Evolutionary conservation across 192 early-diverging fungal genomes (phyloP), one percentile per base, ranked within the genome.

Genomic region (Lobosporangium transversale): DNA sequence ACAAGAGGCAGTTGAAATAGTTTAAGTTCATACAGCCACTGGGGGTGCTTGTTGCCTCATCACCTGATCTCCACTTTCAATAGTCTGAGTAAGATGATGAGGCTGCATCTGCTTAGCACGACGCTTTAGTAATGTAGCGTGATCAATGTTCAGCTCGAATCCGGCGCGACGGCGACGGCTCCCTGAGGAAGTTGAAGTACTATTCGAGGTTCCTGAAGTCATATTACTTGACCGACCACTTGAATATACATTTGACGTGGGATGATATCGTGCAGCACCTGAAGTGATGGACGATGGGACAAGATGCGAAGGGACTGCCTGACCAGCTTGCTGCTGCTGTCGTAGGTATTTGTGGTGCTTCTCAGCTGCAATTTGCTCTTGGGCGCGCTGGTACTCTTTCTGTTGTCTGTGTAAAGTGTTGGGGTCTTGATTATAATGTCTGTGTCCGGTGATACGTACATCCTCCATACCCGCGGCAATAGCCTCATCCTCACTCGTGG

Each of bases 41-140:
- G 53, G 42, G n/a, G 63, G 40, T 3, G 44, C 3, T 15, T 49
- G 63, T 26, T 49, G 63, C 17, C 52, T 45, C 53, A 48, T 33
- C 21, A 66, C 6, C 27, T 56, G 36, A 5, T 66, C 62, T 29
- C 44, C 33, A 9, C n/a, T 27, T 18, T 64, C 50, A 17, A 53
- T 12, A 9, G 50, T 42, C 14, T 23, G 50, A 0, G 23, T 27
- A 23, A 43, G 47, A 18, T 48, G 52, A 53, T 30, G 52, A 30
- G n/a, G 17, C 10, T 50, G 21, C 21, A 23, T 17, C 45, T 48
- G 62, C 62, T 63, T 63, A 17, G 50, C 50, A 24, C 84, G 79
- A 29, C 80, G 82, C 48, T 63, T 81, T n/a, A 85, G 32, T 2
- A 85, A 37, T 18, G 81, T 85, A 8, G 82, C 80, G 21, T 83